Evolutionary conservation across 1,139 yeast species (phyloP).

Genomic region (Tardiomyces depauwii): DNA sequence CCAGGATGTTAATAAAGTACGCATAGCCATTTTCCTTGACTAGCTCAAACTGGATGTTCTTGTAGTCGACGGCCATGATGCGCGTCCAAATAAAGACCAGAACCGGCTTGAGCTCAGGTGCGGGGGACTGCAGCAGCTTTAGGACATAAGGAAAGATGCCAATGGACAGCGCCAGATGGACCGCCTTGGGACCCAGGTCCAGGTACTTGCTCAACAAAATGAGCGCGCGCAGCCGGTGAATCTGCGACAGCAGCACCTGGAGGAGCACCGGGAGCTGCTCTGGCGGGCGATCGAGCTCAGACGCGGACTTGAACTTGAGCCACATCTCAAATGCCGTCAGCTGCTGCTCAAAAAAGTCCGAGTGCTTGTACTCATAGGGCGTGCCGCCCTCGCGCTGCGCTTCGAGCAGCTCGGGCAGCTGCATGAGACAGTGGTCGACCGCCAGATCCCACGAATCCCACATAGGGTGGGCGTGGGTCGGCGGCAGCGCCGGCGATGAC

Average conservation of each 20-base stretch:
- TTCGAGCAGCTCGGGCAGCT: slow-evolving; percentile 27
- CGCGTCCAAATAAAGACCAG: slow-evolving; percentile 96
- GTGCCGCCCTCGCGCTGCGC: slow-evolving; percentile 24
- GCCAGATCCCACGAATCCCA: slow-evolving; percentile 99
- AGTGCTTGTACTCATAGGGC: slow-evolving; percentile 58
- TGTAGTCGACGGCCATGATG: slow-evolving; percentile 89
- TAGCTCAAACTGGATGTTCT: slow-evolving; percentile 83
- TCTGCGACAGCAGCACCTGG: slow-evolving; percentile 87
- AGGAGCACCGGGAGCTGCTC: slow-evolving; percentile 91
- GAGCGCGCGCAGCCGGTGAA: slow-evolving; percentile 82
- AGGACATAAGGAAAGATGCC: slow-evolving; percentile 95
- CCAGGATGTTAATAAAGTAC: slow-evolving; percentile 71
- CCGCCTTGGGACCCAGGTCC: slow-evolving; percentile 98
- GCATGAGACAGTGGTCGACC: slow-evolving; percentile 79
- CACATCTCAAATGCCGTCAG: slow-evolving; percentile 93
- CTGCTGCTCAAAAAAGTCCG: slow-evolving; percentile 92
- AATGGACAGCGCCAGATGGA: slow-evolving; percentile 79
- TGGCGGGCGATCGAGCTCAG: slow-evolving; percentile 63
- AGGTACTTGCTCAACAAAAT: slow-evolving; percentile 73
- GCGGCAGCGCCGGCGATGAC: slow-evolving; percentile 89
- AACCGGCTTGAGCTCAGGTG: slow-evolving; percentile 90
- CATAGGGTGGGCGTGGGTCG: slow-evolving; percentile 73
- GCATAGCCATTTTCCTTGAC: slow-evolving; percentile 86
- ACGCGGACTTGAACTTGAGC: slow-evolving; percentile 81
- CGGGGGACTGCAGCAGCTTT: slow-evolving; percentile 85